phyloP scores from a whole-genome alignment of 306 rosid species.

The Cicer chorassanicum region DNA sequence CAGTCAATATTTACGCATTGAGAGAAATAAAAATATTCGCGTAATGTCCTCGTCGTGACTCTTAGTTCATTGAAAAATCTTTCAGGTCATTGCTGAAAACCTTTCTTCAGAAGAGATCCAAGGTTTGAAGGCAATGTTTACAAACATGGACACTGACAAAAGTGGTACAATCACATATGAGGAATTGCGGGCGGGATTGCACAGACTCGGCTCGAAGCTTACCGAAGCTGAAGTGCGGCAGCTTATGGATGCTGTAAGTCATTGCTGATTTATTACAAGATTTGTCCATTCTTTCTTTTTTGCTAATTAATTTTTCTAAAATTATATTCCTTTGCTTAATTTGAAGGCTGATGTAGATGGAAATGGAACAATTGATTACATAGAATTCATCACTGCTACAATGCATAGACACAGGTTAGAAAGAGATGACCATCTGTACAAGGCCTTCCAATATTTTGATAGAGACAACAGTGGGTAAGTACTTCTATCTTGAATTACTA shows the following conservation, averaged over 20 bases:
- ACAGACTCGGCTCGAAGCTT: conserved; percentile 83
- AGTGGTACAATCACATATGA: conserved; percentile 91
- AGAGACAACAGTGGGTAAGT: conserved; percentile 79
- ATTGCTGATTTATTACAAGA: conserved; percentile 28
- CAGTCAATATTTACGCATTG: neutral
- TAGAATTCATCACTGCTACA: conserved; percentile 88
- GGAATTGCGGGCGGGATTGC: conserved; percentile 76
- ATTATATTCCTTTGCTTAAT: conserved; percentile 36
- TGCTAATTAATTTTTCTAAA: conserved; percentile 3
- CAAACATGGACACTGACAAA: conserved; percentile 81
- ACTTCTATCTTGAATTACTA: conserved; percentile 6
- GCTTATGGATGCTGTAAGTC: conserved; percentile 87
- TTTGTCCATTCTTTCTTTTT: neutral
- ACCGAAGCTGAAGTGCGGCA: conserved; percentile 79
- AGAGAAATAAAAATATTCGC: neutral
- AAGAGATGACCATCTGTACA: conserved; percentile 81
- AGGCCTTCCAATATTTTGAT: conserved; percentile 84
- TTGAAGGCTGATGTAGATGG: conserved; percentile 95
- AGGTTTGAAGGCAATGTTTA: conserved; percentile 64
- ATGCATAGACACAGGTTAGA: conserved; percentile 86
- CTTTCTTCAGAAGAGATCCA: conserved; percentile 53
- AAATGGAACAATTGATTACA: conserved; percentile 79
- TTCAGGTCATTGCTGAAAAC: conserved; percentile 53
- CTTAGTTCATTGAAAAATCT: conserved; percentile 16
- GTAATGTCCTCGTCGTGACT: neutral